Evolutionary conservation across 2,329 filamentous ascomycete species (phyloP).

Genomic region (Aspergillus puulaauensis): DNA sequence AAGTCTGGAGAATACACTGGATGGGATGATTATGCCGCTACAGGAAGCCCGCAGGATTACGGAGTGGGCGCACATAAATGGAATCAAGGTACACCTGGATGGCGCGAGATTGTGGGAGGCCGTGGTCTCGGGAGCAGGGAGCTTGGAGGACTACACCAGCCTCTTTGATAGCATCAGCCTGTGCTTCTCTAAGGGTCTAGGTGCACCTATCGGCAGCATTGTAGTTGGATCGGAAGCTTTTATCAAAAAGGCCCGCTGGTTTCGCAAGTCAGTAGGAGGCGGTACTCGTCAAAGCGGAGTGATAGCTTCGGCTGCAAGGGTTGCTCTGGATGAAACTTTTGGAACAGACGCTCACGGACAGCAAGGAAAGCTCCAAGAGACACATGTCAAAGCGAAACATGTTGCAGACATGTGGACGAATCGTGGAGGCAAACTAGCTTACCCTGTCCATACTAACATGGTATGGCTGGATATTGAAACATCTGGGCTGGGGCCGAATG

Average conservation of each 20-base stretch:
- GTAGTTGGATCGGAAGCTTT: conserved; percentile 61
- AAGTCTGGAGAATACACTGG: conserved; percentile 81
- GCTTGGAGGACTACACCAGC: conserved; percentile 64
- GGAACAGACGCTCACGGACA: conserved; percentile 57
- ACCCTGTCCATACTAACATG: conserved; percentile 88
- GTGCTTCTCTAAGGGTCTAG: conserved; percentile 80
- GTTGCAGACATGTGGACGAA: conserved; percentile 66
- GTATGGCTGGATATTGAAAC: conserved; percentile 75
- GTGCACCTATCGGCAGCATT: conserved; percentile 76
- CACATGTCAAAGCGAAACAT: conserved; percentile 62
- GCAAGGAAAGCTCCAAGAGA: conserved; percentile 60
- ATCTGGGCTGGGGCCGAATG: conserved; percentile 53
- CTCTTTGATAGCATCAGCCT: conserved; percentile 73
- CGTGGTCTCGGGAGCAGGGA: conserved; percentile 67
- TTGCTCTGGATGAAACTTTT: conserved; percentile 79
- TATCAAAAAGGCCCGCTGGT: conserved; percentile 69
- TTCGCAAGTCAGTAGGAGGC: conserved; percentile 78
- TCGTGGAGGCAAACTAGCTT: conserved; percentile 66
- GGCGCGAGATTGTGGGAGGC: conserved; percentile 83
- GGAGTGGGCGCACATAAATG: conserved; percentile 64
- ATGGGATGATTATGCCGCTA: conserved; percentile 76
- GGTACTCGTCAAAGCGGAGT: conserved; percentile 75
- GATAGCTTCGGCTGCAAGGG: conserved; percentile 70
- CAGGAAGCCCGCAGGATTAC: conserved; percentile 68
- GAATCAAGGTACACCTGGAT: conserved; percentile 72